These are phyloP conservation scores for Cyclotella sp. DNA, from an alignment of 108 stramenopile species.

Conservation along the genomic window DNA sequence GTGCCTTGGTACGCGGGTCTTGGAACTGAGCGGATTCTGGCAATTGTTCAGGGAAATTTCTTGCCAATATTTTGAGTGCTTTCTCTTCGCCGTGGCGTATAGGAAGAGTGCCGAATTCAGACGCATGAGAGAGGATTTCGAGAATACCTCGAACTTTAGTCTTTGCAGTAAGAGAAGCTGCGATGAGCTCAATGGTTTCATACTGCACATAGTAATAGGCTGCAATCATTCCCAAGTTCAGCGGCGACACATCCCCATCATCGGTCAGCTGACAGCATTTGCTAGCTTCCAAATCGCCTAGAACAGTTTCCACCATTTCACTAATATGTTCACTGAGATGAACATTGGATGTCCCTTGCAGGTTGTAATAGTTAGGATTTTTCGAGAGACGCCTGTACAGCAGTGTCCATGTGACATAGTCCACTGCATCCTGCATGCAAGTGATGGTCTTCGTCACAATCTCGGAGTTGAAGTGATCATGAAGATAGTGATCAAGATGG, in stretches of 20 bases:
- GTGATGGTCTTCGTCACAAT: constrained; percentile 95
- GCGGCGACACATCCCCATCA: constrained; percentile 91
- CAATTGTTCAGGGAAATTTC: constrained; percentile 79
- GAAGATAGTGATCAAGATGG: constrained; percentile 95
- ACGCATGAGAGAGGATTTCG: constrained; percentile 95
- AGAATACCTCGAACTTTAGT: constrained; percentile 93
- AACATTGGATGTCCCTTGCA: constrained; percentile 88
- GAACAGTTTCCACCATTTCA: constrained; percentile 96
- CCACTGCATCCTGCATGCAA: constrained; percentile 97
- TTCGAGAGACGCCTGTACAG: constrained; percentile 95
- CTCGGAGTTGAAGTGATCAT: constrained; percentile 98
- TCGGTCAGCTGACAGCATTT: constrained; percentile 91
- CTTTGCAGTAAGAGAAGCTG: constrained; percentile 93
- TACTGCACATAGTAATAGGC: constrained; percentile 97
- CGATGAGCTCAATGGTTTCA: constrained; percentile 97
- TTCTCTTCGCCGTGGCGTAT: constrained; percentile 94
- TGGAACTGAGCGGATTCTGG: constrained; percentile 72
- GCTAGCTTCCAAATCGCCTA: constrained; percentile 95
- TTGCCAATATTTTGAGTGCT: constrained; percentile 83
- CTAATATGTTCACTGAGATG: constrained; percentile 98
- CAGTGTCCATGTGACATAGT: constrained; percentile 99
- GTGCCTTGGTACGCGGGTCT: constrained; percentile 92
- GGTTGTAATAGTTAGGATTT: constrained; percentile 99
- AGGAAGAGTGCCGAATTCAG: constrained; percentile 89
- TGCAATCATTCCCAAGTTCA: constrained; percentile 99